phyloP scores from a whole-genome alignment of 441 rosid species.

The Populus hybrid region DNA sequence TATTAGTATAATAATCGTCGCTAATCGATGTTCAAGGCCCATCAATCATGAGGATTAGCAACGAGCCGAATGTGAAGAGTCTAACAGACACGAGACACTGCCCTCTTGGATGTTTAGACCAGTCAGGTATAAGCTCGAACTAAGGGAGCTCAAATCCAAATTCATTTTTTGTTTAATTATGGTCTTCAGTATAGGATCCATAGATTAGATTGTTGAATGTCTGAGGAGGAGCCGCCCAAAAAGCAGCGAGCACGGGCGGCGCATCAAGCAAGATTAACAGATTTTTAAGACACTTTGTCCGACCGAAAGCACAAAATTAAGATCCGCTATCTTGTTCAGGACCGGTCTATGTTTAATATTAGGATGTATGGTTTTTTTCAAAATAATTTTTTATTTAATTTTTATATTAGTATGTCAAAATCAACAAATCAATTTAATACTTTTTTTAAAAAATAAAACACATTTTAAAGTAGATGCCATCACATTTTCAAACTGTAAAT shows the following conservation, averaged over 20 bases:
- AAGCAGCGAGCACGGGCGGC: slow-evolving; percentile 3
- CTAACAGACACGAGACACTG: background rate
- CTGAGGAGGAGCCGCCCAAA: slow-evolving; percentile 17
- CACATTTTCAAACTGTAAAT: background rate
- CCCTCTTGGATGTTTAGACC: background rate
- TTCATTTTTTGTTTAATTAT: background rate
- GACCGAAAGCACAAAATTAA: background rate
- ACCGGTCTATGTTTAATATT: no score
- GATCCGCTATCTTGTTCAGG: slow-evolving; percentile 3
- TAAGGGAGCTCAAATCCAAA: background rate
- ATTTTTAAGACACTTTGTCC: background rate
- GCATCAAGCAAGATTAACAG: background rate
- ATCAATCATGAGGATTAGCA: slow-evolving; percentile 22
- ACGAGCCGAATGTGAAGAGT: background rate
- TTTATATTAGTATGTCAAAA: no score
- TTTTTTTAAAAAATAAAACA: no score
- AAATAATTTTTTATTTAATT: no score
- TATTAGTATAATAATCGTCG: slow-evolving; percentile 4
- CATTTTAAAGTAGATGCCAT: no score
- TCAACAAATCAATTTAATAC: no score
- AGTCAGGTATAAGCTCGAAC: slow-evolving; percentile 9
- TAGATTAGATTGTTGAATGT: background rate
- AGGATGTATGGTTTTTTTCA: no score
- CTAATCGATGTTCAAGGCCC: slow-evolving; percentile 19
- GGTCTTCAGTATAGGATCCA: background rate